Base-by-base conservation (phyloP, 495 filamentous ascomycete genomes). In the Diplogelasinospora grovesii region DNA sequence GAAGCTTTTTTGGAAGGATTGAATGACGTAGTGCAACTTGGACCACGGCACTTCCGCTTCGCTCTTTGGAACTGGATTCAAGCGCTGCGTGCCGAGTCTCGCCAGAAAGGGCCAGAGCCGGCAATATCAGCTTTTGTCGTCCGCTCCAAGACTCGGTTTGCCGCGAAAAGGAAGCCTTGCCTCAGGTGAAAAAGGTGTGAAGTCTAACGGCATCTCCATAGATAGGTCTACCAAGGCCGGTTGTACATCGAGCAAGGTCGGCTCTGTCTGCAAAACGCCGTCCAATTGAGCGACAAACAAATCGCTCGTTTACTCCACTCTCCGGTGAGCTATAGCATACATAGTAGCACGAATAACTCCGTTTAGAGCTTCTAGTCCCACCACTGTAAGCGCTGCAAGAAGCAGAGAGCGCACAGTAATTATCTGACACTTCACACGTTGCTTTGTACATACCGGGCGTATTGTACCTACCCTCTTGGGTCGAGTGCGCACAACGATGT, bases 1-100 rank as follows among this genome's bases (percentile, higher is more conserved):
- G 33, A 22, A 31, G 39, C 23, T 36, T 7, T 27, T 28, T 27
- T 35, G 31, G 36, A 27, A 27, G 28, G 28, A 9, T 18, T 13
- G 2, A 43, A 56, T 56, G 53, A 56, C 53, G 53, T 56, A 56
- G 49, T 22, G 36, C 21, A 37, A 36, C 32, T 22, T 29, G 22
- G 27, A 14, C 29, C 36, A 48, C 54, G 54, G 52, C 54, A 58
- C 52, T 55, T 50, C 55, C 52, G 49, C 39, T 45, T 52, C 28
- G 41, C 47, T n/a, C n/a, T n/a, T n/a, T 37, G 32, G 44, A 32
- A 25, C 5, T 13, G 25, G 24, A 10, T 9, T 20, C 16, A 31
- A 11, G 18, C 33, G 19, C 33, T 9, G 19, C 9, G 19, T 11
- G 25, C 14, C 27, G 22, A 41, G 27, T 22, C 37, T 41, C 37